Percentiles rank a stretch among this genome's conserved stretches.
phyloP scores from a whole-genome alignment of 2,329 filamentous ascomycete species.

The Teratosphaeria gauchensis region DNA sequence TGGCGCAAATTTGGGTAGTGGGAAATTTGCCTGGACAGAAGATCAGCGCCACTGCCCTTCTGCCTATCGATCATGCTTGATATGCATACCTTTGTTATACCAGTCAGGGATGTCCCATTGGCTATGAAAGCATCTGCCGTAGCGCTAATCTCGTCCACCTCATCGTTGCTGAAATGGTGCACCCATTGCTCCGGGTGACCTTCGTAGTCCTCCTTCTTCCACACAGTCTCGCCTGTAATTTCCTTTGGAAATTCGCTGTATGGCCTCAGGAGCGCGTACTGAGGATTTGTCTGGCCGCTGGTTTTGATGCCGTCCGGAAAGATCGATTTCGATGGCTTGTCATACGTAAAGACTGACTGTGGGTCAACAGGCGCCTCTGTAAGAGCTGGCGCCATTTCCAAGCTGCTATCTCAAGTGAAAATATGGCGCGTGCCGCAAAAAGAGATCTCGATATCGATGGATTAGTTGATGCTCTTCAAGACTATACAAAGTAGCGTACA shows the following conservation, averaged over 20 bases:
- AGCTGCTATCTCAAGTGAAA: not conserved
- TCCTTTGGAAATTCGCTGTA: slow-evolving; percentile 62
- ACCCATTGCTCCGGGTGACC: slow-evolving; percentile 60
- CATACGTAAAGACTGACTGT: slow-evolving; percentile 10
- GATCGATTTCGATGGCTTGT: slow-evolving; percentile 30
- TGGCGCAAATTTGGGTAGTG: slow-evolving; percentile 46
- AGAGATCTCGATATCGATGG: not conserved
- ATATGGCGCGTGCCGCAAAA: not conserved
- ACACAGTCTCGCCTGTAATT: slow-evolving; percentile 59
- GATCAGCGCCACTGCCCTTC: not conserved
- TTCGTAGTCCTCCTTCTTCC: slow-evolving; percentile 57
- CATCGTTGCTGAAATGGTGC: slow-evolving; percentile 56
- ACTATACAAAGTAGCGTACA: slow-evolving; percentile 8
- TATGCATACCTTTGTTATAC: slow-evolving; percentile 48
- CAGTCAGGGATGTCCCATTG: slow-evolving; percentile 56
- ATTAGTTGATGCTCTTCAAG: not conserved
- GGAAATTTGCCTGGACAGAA: slow-evolving; percentile 43
- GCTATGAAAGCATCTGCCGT: slow-evolving; percentile 62
- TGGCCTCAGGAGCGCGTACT: slow-evolving; percentile 54
- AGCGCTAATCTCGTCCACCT: slow-evolving; percentile 56
- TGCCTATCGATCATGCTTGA: not conserved
- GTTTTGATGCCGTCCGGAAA: slow-evolving; percentile 60
- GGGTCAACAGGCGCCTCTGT: slow-evolving; percentile 9
- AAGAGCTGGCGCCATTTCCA: slow-evolving; percentile 11
- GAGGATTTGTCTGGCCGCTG: slow-evolving; percentile 63